Percentiles rank a stretch among this genome's conserved stretches.
Evolutionary conservation across 345 rosid species (phyloP).

Genomic region (Acer negundo): DNA sequence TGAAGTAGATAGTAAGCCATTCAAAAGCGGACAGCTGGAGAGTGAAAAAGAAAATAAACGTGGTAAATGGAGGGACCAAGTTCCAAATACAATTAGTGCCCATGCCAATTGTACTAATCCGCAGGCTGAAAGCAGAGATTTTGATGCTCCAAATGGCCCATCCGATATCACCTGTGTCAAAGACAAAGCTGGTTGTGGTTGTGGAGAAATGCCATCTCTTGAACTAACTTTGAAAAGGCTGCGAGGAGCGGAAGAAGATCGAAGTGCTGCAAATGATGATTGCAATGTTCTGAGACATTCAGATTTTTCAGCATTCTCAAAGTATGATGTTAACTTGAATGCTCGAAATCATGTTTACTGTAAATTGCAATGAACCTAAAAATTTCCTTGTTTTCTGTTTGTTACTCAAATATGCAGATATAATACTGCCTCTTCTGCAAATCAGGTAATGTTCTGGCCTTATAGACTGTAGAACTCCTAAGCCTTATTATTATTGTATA

Average conservation of each 20-base stretch:
- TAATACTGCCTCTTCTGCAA: conserved; percentile 54
- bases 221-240: conserved; percentile 48
- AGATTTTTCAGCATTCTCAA: conserved; percentile 72
- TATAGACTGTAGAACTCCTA: neutral
- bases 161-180: conserved; percentile 38
- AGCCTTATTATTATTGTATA: too few species aligned
- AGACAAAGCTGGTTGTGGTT: conserved; percentile 34
- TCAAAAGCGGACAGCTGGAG: conserved; percentile 28
- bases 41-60: conserved; percentile 25
- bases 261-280: conserved; percentile 39
- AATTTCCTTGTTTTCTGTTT: neutral
- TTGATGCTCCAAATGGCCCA: conserved; percentile 32
- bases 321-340: conserved; percentile 43
- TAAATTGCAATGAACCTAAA: conserved; percentile 15
- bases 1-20: conserved; percentile 32
- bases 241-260: conserved; percentile 39
- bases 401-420: conserved; percentile 45
- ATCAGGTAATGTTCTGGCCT: conserved; percentile 44
- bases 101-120: conserved; percentile 26
- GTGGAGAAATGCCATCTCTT: conserved; percentile 43
- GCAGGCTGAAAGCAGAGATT: conserved; percentile 33
- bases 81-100: conserved; percentile 14
- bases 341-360: conserved; percentile 9
- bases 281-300: conserved; percentile 63
- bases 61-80: conserved; percentile 22